Percentiles rank a stretch among this genome's conserved stretches.
Conservation (phyloP, 2,329 filamentous ascomycete genomes). For the Penicillium sp. region DNA sequence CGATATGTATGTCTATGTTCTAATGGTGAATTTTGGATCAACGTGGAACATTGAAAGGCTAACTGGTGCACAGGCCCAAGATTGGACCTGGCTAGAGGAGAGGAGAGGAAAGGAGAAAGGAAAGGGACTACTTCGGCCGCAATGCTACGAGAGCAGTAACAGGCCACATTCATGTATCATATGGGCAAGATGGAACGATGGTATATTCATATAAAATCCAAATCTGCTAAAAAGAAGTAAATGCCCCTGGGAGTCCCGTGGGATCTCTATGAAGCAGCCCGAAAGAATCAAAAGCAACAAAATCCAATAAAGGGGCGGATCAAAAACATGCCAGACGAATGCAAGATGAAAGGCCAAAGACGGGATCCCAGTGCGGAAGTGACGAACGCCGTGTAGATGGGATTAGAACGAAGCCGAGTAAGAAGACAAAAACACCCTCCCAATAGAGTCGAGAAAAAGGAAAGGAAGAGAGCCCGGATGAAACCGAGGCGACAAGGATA, state of each 20-base stretch:
- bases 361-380: background rate
- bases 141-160: background rate
- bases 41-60: slow-evolving; percentile 10
- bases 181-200: slow-evolving; percentile 8
- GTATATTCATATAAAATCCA: slow-evolving; percentile 12
- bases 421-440: slow-evolving; percentile 2
- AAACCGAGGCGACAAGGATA: background rate
- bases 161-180: slow-evolving; percentile 5
- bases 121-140: background rate
- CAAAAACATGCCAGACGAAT: slow-evolving; percentile 34
- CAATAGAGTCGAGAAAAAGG: background rate
- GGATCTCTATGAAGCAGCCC: slow-evolving; percentile 26
- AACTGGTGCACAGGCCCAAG: slow-evolving; percentile 38
- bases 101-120: background rate
- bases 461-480: background rate
- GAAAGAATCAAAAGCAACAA: slow-evolving; percentile 17
- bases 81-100: slow-evolving; percentile 45
- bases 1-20: slow-evolving; percentile 70
- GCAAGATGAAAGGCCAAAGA: slow-evolving; percentile 14
- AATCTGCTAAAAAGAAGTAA: slow-evolving; percentile 9
- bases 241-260: slow-evolving; percentile 19
- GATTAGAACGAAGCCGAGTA: background rate
- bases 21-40: background rate
- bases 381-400: slow-evolving; percentile 14
- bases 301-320: slow-evolving; percentile 19